Evolutionary conservation across 495 filamentous ascomycete species (phyloP), one percentile per base, ranked within the genome.

Genomic region (Penicillium antarcticum): DNA sequence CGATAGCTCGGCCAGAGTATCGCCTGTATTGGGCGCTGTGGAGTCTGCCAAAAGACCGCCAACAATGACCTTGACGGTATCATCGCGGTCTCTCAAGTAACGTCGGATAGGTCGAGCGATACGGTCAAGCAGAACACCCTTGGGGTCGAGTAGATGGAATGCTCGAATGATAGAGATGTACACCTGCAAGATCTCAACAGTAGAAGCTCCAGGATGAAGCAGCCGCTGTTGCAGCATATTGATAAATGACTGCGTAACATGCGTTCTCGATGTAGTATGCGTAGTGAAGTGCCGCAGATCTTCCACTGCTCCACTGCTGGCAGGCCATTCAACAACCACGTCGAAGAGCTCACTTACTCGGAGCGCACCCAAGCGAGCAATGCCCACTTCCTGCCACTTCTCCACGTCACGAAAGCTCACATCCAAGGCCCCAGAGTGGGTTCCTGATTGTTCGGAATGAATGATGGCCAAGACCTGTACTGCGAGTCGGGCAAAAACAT

Each of bases 141-240:
- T 92, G 4, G 90, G 85, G 60, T 99, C 94, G 11, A 99, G 75
- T n/a, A 86, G 71, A 56, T 87, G 87, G 56, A 99, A 95, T 0
- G 88, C 87, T 39, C 88, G 84, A 48, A 99, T 97, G 54, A 97
- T 87, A 13, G 86, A 87, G 44, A 97, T 95, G 66, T 99, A 99
- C 5, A 91, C 79, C 47, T 86, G 86, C 24, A 99, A 69, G 17
- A 99, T 96, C 52, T 95, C 83, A 2, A 89, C 80, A 1, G 94
- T 99, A 34, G 91, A 91, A 32, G 89, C 84, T 4, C 91, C 95
- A 0, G 94, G 87, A 60, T 97, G 90, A 4, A 99, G 73, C 4
- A 99, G 68, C 8, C 89, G 81, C n/a, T 75, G 76, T 43, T 83
- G 80, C 10, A 97, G 65, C 3, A 78, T 82, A 4, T 75, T 65